These are phyloP conservation scores for Hericium erinaceus DNA, from an alignment of 768 basidiomycete genomes.

Conservation along the genomic window DNA sequence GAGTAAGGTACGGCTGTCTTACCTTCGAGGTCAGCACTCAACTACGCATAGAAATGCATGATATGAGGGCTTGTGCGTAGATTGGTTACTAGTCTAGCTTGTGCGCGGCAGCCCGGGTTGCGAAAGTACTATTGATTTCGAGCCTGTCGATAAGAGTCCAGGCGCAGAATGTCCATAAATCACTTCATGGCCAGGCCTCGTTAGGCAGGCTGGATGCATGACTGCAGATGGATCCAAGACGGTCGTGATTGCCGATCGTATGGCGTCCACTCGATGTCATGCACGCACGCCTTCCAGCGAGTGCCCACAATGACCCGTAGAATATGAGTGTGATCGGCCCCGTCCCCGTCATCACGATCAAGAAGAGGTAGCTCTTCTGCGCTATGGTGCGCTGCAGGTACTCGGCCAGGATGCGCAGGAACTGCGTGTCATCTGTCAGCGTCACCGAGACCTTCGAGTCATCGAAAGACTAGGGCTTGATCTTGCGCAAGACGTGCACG, in stretches of 20 bases:
- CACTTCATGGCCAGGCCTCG: no score
- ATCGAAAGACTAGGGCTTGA: conserved; percentile 43
- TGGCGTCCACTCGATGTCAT: conserved; percentile 40
- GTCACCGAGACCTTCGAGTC: conserved; percentile 51
- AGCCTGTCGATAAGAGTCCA: no score
- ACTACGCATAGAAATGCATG: no score
- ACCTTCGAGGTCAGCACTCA: no score
- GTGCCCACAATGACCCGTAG: conserved; percentile 41
- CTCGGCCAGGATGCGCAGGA: conserved; percentile 46
- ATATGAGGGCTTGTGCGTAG: no score
- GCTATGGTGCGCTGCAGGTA: conserved; percentile 33
- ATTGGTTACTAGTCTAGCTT: no score
- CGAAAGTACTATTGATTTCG: no score
- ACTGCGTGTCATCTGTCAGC: conserved; percentile 47
- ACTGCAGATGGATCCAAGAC: no score
- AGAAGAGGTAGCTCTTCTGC: conserved; percentile 35
- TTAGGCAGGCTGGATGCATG: no score
- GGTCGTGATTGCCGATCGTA: conserved; percentile 31
- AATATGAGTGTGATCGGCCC: conserved; percentile 37
- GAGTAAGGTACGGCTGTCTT: no score
- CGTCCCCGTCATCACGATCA: conserved; percentile 39
- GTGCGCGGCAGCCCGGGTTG: no score
- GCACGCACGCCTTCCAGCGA: conserved; percentile 35
- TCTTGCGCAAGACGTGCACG: conserved; percentile 40
- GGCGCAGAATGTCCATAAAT: no score